Conservation (phyloP, 2,329 filamentous ascomycete genomes). For the Coniochaeta sp. region DNA sequence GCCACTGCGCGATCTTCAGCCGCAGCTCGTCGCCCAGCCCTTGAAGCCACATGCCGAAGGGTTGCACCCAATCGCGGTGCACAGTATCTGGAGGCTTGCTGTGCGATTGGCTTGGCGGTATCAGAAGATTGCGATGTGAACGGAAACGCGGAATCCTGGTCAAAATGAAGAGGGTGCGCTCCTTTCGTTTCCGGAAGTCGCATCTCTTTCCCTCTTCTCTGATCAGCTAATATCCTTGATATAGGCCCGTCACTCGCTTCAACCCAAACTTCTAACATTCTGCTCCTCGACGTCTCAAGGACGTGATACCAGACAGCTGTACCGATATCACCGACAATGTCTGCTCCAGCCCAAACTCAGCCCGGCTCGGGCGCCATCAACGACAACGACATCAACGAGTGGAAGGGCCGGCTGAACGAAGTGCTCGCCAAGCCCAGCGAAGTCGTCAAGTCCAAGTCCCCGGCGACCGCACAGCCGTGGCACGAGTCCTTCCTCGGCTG, state of each 20-base stretch:
- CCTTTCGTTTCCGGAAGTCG: background rate
- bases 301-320: too few relatives aligned
- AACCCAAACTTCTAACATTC: background rate
- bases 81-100: background rate
- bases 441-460: conserved; percentile 32
- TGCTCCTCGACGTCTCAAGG: background rate
- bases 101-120: background rate
- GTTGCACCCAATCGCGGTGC: background rate
- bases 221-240: background rate
- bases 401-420: conserved; percentile 34
- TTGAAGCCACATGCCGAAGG: background rate
- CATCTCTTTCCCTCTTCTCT: background rate
- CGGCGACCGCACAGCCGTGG: conserved; percentile 29
- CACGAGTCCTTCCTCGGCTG: conserved; percentile 32
- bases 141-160: background rate
- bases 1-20: background rate
- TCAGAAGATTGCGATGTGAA: background rate
- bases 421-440: conserved; percentile 33
- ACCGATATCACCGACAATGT: background rate
- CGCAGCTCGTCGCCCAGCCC: background rate
- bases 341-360: background rate
- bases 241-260: background rate
- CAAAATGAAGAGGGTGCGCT: background rate
- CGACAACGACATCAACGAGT: conserved; percentile 34
- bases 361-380: conserved; percentile 25